Percentiles rank a stretch among this genome's conserved stretches.
Conservation (phyloP, 306 rosid species). For the Sphenostylis stenocarpa region DNA sequence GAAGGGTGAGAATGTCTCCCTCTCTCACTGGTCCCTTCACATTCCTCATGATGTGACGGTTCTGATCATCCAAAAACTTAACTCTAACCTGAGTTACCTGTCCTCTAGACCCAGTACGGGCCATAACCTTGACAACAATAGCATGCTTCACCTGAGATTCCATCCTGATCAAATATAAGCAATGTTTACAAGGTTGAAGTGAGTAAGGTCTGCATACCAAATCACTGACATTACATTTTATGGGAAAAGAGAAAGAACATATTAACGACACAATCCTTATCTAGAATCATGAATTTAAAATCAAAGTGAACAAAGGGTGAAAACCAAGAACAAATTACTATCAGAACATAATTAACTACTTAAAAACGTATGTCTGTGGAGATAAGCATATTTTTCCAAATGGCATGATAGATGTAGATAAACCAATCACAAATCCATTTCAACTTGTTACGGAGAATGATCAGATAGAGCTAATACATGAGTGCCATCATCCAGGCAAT, state of each 20-base stretch:
- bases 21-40: background rate
- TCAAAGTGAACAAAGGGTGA: background rate
- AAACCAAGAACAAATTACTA: background rate
- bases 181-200: background rate
- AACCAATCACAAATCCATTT: background rate
- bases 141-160: background rate
- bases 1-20: constrained; percentile 35
- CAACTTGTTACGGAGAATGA: constrained; percentile 26
- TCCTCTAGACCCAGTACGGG: background rate
- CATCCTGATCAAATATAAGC: background rate
- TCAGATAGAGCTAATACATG: constrained; percentile 47
- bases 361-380: background rate
- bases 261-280: background rate
- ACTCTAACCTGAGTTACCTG: background rate
- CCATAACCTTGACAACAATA: background rate
- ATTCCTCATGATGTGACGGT: background rate
- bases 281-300: background rate
- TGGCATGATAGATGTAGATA: background rate
- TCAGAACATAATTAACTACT: background rate
- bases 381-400: background rate
- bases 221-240: background rate
- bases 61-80: background rate
- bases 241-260: background rate
- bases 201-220: background rate
- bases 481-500: constrained; percentile 40